These are phyloP conservation scores for Eragrostis tef DNA, from an alignment of 202 grass and related monocot genomes.

Conservation along the genomic window DNA sequence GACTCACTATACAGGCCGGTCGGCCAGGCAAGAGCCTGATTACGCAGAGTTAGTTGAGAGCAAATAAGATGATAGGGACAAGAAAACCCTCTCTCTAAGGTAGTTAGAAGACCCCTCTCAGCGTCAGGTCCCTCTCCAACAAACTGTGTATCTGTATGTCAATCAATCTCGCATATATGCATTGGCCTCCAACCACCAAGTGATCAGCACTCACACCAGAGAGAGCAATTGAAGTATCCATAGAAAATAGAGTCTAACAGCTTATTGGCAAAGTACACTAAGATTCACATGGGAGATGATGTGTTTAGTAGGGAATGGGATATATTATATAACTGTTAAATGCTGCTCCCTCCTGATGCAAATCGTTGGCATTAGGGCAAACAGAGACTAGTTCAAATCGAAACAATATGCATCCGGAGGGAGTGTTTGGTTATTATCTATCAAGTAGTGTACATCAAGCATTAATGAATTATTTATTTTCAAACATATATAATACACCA, in stretches of 20 bases:
- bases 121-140: conserved; percentile 58
- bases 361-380: too few species aligned
- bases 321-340: neutral
- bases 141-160: conserved; percentile 57
- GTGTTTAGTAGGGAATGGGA: conserved; percentile 10
- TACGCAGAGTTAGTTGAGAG: conserved; percentile 55
- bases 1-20: conserved; percentile 21
- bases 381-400: too few species aligned
- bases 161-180: conserved; percentile 52
- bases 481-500: neutral
- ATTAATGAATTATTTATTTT: neutral
- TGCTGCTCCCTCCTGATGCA: neutral
- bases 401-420: too few species aligned
- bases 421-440: conserved; percentile 24
- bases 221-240: conserved; percentile 42
- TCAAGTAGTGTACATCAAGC: conserved; percentile 29
- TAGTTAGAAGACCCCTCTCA: conserved; percentile 66
- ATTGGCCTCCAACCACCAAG: conserved; percentile 58
- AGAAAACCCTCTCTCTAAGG: conserved; percentile 49
- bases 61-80: conserved; percentile 56
- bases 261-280: conserved; percentile 43
- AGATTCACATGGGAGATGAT: conserved; percentile 41
- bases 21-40: conserved; percentile 36
- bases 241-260: conserved; percentile 44
- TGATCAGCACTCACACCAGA: conserved; percentile 50